Percentiles rank a stretch among this genome's conserved stretches.
These are phyloP conservation scores for Amylostereum areolatum DNA, from an alignment of 1,284 basidiomycete species.

Conservation along the genomic window DNA sequence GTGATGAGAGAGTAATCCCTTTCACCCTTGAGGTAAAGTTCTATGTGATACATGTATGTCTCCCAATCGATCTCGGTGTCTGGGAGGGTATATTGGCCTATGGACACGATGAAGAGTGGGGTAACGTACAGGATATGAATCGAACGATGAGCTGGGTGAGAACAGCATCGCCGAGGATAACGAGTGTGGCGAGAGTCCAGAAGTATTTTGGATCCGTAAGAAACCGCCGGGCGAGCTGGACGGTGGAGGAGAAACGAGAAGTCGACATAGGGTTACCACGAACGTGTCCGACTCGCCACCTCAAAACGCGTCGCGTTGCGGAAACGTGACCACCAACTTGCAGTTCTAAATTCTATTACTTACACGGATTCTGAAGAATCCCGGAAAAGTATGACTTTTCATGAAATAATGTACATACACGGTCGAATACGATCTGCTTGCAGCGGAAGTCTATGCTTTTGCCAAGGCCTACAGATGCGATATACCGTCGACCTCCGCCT, in stretches of 20 bases:
- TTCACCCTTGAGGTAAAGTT: constrained; percentile 78
- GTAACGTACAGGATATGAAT: constrained; percentile 71
- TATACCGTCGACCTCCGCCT: constrained; percentile 17
- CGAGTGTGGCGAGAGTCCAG: constrained; percentile 53
- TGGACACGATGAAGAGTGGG: not conserved
- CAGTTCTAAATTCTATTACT: no score
- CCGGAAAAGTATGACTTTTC: no score
- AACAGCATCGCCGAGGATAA: constrained; percentile 66
- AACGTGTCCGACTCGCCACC: no score
- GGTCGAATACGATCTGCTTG: no score
- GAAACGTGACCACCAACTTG: no score
- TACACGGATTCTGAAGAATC: no score
- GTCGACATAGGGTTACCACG: not conserved
- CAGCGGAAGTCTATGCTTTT: not conserved
- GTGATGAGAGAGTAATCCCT: constrained; percentile 80
- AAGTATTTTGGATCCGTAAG: constrained; percentile 61
- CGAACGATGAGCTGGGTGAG: constrained; percentile 76
- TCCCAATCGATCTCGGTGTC: constrained; percentile 99
- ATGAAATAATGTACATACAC: no score
- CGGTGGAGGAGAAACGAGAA: constrained; percentile 1
- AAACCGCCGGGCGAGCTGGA: constrained; percentile 24
- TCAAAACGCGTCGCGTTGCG: no score
- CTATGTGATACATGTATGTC: constrained; percentile 87
- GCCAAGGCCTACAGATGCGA: not conserved
- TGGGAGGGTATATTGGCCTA: constrained; percentile 24